phyloP scores from a whole-genome alignment of 495 filamentous ascomycete species.

The Penicillium robsamsonii region DNA sequence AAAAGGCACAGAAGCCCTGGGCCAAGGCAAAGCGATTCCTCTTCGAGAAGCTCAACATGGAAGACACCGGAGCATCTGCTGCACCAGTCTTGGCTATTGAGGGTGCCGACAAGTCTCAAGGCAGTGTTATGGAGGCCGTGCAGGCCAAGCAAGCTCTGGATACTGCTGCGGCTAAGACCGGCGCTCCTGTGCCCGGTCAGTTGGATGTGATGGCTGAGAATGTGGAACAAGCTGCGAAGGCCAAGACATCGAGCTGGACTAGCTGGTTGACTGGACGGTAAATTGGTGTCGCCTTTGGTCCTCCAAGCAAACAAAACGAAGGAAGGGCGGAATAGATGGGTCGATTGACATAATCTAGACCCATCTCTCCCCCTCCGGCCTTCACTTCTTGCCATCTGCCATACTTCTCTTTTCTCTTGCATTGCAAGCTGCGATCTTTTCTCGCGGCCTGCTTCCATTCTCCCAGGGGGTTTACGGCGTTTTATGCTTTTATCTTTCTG shows the following conservation, averaged over 20 bases:
- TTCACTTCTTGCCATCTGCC: conserved; percentile 14
- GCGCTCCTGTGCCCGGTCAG: conserved; percentile 29
- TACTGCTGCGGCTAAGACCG: conserved; percentile 20
- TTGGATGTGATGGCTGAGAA: conserved; percentile 46
- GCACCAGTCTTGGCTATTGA: conserved; percentile 10
- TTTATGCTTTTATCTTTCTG: conserved; percentile 20
- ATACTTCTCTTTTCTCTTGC: conserved; percentile 27
- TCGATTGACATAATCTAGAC: background rate
- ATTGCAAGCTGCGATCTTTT: conserved; percentile 26
- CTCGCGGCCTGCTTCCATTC: conserved; percentile 26
- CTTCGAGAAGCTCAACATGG: conserved; percentile 48
- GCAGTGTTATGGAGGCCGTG: conserved; percentile 41
- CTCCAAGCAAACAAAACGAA: conserved; percentile 6
- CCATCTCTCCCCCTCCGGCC: background rate
- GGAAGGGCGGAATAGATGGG: conserved; percentile 4
- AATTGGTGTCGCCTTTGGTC: conserved; percentile 1
- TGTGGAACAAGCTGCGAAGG: conserved; percentile 39
- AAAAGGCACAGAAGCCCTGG: conserved; percentile 44
- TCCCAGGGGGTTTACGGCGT: conserved; percentile 33
- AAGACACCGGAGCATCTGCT: conserved; percentile 35
- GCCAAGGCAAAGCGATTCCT: conserved; percentile 44
- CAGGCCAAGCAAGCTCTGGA: conserved; percentile 31
- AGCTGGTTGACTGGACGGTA: conserved; percentile 46
- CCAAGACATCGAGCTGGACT: conserved; percentile 42
- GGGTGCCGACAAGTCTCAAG: conserved; percentile 17